Evolutionary conservation across 805 yeast species (phyloP).

Genomic region (Candida succiphila): DNA sequence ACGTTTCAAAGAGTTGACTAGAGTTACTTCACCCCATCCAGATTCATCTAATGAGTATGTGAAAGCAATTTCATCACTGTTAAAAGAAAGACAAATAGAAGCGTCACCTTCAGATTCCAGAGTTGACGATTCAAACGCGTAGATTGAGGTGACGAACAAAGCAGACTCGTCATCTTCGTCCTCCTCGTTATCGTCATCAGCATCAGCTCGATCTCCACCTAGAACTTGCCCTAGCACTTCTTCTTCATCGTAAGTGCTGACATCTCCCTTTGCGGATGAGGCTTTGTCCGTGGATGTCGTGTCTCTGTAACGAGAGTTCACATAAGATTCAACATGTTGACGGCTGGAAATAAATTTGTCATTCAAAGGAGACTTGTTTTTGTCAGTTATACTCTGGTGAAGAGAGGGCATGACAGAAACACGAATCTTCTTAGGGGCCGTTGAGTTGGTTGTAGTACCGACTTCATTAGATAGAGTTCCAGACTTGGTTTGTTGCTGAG

Average conservation of each 20-base stretch:
- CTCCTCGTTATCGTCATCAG: conserved; percentile 10
- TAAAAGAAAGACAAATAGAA: conserved; percentile 65
- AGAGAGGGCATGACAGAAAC: conserved; percentile 19
- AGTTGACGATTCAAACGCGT: conserved; percentile 28
- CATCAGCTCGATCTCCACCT: conserved; percentile 6
- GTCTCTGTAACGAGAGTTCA: too few species aligned
- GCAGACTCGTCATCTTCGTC: conserved; percentile 22
- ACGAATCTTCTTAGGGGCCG: conserved; percentile 7
- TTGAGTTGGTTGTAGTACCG: neutral
- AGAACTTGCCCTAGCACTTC: neutral
- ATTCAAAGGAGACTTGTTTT: neutral
- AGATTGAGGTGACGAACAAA: conserved; percentile 24
- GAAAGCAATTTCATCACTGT: conserved; percentile 61
- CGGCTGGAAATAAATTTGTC: neutral
- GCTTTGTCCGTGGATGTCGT: neutral
- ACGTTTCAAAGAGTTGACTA: conserved; percentile 48
- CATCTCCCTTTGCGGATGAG: neutral
- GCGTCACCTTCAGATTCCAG: conserved; percentile 58
- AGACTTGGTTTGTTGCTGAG: too few species aligned
- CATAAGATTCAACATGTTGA: neutral
- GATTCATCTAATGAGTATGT: conserved; percentile 72
- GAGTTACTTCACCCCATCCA: conserved; percentile 84
- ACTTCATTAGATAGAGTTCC: too few species aligned
- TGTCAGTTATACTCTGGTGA: conserved; percentile 10
- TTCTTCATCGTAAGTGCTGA: neutral